phyloP scores from a whole-genome alignment of 768 basidiomycete species.

The Kwoniella shandongensis region DNA sequence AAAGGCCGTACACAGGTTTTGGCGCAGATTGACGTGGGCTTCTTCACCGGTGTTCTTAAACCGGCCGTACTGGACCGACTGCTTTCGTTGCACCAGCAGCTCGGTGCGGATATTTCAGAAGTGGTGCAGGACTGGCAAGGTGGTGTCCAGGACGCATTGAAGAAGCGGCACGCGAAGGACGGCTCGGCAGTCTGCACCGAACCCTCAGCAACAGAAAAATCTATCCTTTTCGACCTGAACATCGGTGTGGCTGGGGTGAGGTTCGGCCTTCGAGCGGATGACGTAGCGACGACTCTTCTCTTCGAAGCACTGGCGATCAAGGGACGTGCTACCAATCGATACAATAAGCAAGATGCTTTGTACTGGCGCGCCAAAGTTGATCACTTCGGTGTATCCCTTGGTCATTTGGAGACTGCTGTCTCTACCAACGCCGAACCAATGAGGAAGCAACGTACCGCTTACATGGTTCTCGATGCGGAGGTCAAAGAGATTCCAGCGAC shows the following conservation, averaged over 20 bases:
- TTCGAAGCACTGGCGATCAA: conserved; percentile 37
- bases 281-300: conserved; percentile 41
- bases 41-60: conserved; percentile 46
- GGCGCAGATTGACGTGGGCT: conserved; percentile 32
- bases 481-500: conserved; percentile 40
- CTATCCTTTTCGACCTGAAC: conserved; percentile 21
- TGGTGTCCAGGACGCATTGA: conserved; percentile 7
- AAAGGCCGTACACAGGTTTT: conserved; percentile 8
- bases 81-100: conserved; percentile 41
- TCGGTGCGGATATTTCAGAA: conserved; percentile 38
- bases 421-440: conserved; percentile 58
- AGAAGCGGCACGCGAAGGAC: conserved; percentile 11
- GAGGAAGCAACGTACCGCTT: conserved; percentile 70
- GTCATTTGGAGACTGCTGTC: conserved; percentile 57
- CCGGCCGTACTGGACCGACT: conserved; percentile 48
- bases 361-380: conserved; percentile 70
- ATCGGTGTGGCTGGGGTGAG: conserved; percentile 34
- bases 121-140: conserved; percentile 10
- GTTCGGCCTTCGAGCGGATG: conserved; percentile 44
- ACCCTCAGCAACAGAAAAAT: conserved; percentile 9
- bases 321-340: conserved; percentile 32
- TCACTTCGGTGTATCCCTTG: conserved; percentile 79
- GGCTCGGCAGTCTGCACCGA: conserved; percentile 2
- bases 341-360: conserved; percentile 55
- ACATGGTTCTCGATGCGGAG: conserved; percentile 75